Base-by-base conservation (phyloP, 2,329 filamentous ascomycete genomes). In the Zelopaecilomyces penicillatus region DNA sequence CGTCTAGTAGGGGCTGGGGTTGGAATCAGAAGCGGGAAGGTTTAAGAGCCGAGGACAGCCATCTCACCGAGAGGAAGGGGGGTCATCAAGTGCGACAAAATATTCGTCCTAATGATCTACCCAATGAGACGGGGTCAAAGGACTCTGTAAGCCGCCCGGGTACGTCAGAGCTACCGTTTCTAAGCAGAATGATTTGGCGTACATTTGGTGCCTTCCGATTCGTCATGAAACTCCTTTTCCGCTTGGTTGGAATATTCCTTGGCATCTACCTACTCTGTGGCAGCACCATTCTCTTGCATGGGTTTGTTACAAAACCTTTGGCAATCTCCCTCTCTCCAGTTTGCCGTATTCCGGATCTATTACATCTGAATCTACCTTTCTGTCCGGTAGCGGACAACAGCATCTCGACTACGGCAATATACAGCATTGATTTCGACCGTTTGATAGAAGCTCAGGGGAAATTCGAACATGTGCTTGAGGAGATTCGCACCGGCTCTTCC, bases 391-490 rank as follows among this genome's bases (percentile, higher is more conserved):
- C 50, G 34, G 57, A 53, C 39, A 58, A 52, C 51, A 53, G 55
- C 9, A 35, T 27, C 39, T 47, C 54, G 5, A 62, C 45, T 9
- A 51, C 52, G 3, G 56, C 52, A 33, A 43, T 48, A 32, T 50
- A 54, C 26, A 62, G 61, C 4, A 67, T 82, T 37, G 82, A 89
- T 55, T 91, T 91, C 52, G 82, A 87, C 50, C 76, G 82, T 39
- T 72, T 94, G 26, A 84, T 93, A 70, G 73, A 73, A 12, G 77
- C 85, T 2, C 87, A 94, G 61, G 70, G 76, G n/a, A 75, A 81
- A 29, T 88, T 94, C 45, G 85, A 89, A 61, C 77, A 84, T 46
- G 80, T 93, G 1, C 65, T 93, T 4, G 78, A 86, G 52, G 77
- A 80, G 47, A 80, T 78, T 11, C 75, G 79, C 1, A 74, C 80